Percentiles rank a stretch among this genome's conserved stretches.
These are phyloP conservation scores for Aspergillus novoparasiticus DNA, from an alignment of 2,329 filamentous ascomycete species.

Conservation along the genomic window DNA sequence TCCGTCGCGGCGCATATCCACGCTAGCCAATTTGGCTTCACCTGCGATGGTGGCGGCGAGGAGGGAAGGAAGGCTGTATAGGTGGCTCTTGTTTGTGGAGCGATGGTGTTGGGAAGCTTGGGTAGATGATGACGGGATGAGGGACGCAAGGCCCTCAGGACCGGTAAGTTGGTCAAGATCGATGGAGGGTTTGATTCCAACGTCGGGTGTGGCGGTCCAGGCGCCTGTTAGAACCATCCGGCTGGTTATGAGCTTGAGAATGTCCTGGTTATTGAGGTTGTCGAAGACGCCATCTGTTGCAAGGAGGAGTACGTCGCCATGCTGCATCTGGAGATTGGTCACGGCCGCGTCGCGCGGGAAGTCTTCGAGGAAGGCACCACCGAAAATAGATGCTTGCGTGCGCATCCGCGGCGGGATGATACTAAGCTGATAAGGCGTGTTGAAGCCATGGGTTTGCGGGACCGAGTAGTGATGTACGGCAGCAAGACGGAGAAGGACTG, in stretches of 20 bases:
- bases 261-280: slow-evolving; percentile 89
- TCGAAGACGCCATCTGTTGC: slow-evolving; percentile 96
- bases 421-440: slow-evolving; percentile 93
- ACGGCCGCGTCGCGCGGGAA: slow-evolving; percentile 81
- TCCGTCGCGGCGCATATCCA: slow-evolving; percentile 79
- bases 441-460: slow-evolving; percentile 94
- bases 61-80: slow-evolving; percentile 69
- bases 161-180: slow-evolving; percentile 59
- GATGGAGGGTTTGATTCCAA: slow-evolving; percentile 66
- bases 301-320: slow-evolving; percentile 92
- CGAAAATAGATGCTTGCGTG: slow-evolving; percentile 79
- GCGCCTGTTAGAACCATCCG: slow-evolving; percentile 74
- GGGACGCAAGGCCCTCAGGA: slow-evolving; percentile 44
- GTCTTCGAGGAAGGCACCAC: slow-evolving; percentile 79
- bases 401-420: slow-evolving; percentile 80
- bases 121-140: slow-evolving; percentile 18
- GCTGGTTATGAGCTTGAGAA: slow-evolving; percentile 75
- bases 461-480: slow-evolving; percentile 81
- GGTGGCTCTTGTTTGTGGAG: slow-evolving; percentile 21
- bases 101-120: slow-evolving; percentile 13
- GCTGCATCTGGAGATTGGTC: slow-evolving; percentile 72
- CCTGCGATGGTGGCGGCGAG: slow-evolving; percentile 78
- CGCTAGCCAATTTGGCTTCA: slow-evolving; percentile 81
- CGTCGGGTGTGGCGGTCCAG: slow-evolving; percentile 66
- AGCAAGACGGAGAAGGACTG: slow-evolving; percentile 81